Evolutionary conservation across 345 rosid species (phyloP).

Genomic region (Rhizophora apiculata): DNA sequence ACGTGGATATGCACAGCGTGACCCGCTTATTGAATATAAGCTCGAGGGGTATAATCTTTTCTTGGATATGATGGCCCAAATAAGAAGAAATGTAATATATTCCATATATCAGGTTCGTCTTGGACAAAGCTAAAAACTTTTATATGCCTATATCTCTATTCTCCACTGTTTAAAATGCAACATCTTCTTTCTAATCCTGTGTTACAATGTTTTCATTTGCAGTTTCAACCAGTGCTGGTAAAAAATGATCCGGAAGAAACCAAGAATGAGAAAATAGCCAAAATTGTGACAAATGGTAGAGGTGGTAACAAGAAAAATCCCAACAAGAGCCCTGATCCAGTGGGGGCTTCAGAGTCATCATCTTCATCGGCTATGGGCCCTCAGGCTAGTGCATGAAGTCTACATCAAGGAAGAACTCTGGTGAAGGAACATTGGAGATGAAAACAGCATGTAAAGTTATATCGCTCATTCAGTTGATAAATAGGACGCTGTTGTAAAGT

Average conservation of each 20-base stretch:
- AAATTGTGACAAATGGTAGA: constrained; percentile 47
- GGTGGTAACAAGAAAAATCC: constrained; percentile 18
- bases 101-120: constrained; percentile 83
- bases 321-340: constrained; percentile 29
- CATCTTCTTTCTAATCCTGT: background rate
- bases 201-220: constrained; percentile 15
- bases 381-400: constrained; percentile 35
- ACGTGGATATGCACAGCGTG: constrained; percentile 96
- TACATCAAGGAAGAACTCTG: background rate
- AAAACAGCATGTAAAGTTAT: background rate
- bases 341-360: constrained; percentile 52
- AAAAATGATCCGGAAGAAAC: constrained; percentile 59
- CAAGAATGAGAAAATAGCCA: constrained; percentile 45
- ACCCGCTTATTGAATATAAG: constrained; percentile 92
- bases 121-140: background rate
- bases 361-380: constrained; percentile 47
- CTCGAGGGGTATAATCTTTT: constrained; percentile 96
- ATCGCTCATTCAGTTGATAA: background rate
- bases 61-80: constrained; percentile 98
- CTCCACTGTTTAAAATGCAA: background rate
- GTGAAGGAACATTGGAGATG: background rate
- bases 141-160: background rate
- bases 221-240: constrained; percentile 87
- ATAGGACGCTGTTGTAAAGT: constrained; percentile 6
- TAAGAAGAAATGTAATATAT: constrained; percentile 88